Conservation (phyloP, 495 filamentous ascomycete species). For the Xylaria bambusicola region DNA sequence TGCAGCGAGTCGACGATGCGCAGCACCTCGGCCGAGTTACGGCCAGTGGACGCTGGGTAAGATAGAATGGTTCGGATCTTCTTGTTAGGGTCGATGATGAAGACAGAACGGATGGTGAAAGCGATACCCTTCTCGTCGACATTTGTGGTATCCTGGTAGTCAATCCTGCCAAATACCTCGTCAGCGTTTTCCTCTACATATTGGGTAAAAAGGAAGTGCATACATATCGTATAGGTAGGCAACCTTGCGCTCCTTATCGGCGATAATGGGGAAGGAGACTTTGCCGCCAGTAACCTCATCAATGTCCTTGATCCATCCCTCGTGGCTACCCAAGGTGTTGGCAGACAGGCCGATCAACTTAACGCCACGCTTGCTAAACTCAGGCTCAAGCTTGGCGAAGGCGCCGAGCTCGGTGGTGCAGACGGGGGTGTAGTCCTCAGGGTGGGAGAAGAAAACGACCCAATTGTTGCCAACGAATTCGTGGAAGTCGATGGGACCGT, state of each 20-base stretch:
- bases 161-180: slow-evolving; percentile 60
- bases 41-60: slow-evolving; percentile 96
- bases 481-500: slow-evolving; percentile 93
- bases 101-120: slow-evolving; percentile 98
- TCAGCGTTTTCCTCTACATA: not conserved
- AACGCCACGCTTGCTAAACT: slow-evolving; percentile 90
- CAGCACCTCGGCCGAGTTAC: slow-evolving; percentile 94
- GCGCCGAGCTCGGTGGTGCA: slow-evolving; percentile 99
- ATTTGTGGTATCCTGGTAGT: slow-evolving; percentile 75
- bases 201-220: slow-evolving; percentile 31
- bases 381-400: slow-evolving; percentile 94
- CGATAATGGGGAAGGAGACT: slow-evolving; percentile 93
- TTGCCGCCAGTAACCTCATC: slow-evolving; percentile 83
- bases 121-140: slow-evolving; percentile 95
- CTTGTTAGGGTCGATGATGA: slow-evolving; percentile 98
- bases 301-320: slow-evolving; percentile 92
- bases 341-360: slow-evolving; percentile 95
- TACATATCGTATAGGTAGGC: slow-evolving; percentile 94
- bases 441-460: slow-evolving; percentile 97
- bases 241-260: slow-evolving; percentile 92
- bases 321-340: slow-evolving; percentile 68
- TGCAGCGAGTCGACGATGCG: slow-evolving; percentile 95
- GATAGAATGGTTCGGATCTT: slow-evolving; percentile 93
- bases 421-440: slow-evolving; percentile 90
- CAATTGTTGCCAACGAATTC: slow-evolving; percentile 93